A percentile compares a stretch with the other conserved stretches of the same genome.
These are phyloP conservation scores for Talaromyces verruculosus DNA, from an alignment of 2,329 filamentous ascomycete genomes.

Conservation along the genomic window DNA sequence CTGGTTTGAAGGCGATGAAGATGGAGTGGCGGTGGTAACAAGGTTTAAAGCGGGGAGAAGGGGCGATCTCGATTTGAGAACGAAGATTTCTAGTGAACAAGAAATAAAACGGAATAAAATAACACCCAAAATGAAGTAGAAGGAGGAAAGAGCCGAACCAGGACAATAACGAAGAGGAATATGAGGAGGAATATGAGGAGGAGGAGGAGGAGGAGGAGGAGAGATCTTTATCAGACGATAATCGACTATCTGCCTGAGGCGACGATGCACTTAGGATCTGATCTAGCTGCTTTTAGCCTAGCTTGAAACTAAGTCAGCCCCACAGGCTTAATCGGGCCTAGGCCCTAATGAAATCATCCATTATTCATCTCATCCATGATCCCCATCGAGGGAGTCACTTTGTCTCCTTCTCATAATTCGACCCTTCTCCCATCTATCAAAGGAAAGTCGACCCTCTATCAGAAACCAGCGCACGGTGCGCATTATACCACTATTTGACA, in stretches of 20 bases:
- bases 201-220: background rate
- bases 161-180: background rate
- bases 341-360: constrained; percentile 9
- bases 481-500: background rate
- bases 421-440: background rate
- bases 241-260: background rate
- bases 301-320: background rate
- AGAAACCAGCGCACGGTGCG: background rate
- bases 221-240: background rate
- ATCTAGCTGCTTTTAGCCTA: background rate
- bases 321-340: constrained; percentile 6
- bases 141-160: background rate
- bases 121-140: background rate
- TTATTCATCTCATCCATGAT: background rate
- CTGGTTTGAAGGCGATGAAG: background rate
- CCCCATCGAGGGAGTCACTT: background rate
- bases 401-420: background rate
- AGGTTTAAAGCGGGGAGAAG: background rate
- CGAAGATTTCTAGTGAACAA: background rate
- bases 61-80: background rate
- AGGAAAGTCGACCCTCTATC: background rate
- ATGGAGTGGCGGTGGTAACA: background rate
- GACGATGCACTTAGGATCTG: background rate
- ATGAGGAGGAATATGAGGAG: background rate
- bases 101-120: background rate